These are phyloP conservation scores for Flaveria sonorensis DNA, from an alignment of 129 eudicot species.

Conservation along the genomic window DNA sequence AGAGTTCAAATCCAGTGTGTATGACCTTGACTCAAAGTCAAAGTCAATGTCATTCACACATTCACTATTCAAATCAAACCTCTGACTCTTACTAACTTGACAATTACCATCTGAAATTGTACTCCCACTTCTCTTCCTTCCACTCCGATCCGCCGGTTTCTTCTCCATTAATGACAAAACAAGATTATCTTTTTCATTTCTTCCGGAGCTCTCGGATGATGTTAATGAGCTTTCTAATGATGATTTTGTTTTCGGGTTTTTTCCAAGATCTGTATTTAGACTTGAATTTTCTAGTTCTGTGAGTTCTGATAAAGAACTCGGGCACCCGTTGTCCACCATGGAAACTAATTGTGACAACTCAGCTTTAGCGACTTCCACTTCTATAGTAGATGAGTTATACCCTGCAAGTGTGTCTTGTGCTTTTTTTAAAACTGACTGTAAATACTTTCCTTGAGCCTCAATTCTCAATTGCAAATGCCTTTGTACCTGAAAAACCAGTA, in stretches of 20 bases:
- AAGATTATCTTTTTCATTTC: conserved; percentile 45
- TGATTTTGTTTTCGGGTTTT: conserved; percentile 34
- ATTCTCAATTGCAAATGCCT: conserved; percentile 89
- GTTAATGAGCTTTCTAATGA: conserved; percentile 81
- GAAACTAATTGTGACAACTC: conserved; percentile 79
- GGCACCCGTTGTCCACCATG: conserved; percentile 67
- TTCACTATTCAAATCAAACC: conserved; percentile 66
- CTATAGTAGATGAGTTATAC: conserved; percentile 56
- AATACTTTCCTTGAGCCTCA: conserved; percentile 93
- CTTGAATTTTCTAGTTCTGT: conserved; percentile 55
- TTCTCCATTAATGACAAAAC: conserved; percentile 60
- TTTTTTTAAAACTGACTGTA: conserved; percentile 77
- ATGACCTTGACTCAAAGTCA: conserved; percentile 58
- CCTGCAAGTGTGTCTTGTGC: conserved; percentile 87
- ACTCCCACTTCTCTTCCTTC: conserved; percentile 64
- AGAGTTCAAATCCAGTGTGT: conserved; percentile 63
- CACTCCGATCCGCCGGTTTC: conserved; percentile 34
- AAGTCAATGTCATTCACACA: conserved; percentile 55
- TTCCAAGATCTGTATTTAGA: conserved; percentile 32
- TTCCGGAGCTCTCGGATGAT: conserved; percentile 64
- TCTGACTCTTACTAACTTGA: conserved; percentile 48
- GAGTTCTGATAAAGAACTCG: conserved; percentile 58
- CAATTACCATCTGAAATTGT: conserved; percentile 48
- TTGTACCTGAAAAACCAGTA: conserved; percentile 58
- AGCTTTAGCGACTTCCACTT: conserved; percentile 73